These are phyloP conservation scores for Neopestalotiopsis rosae DNA, from an alignment of 2,329 filamentous ascomycete species.

Conservation along the genomic window DNA sequence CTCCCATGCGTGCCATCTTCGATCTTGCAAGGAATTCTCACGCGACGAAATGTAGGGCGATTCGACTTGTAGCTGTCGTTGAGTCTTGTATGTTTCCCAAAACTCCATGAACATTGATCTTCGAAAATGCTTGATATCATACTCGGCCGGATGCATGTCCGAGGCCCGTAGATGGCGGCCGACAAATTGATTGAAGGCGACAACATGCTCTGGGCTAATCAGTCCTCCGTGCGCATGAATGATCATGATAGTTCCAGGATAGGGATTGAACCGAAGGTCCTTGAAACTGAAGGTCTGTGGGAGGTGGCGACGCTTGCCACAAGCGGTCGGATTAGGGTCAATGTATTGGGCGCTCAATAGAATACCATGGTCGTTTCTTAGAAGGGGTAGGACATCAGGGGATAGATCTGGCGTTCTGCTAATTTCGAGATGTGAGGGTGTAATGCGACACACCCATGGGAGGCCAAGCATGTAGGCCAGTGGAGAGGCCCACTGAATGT, in stretches of 20 bases:
- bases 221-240: neutral
- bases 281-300: neutral
- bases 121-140: too few species aligned
- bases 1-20: too few species aligned
- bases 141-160: neutral
- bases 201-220: neutral
- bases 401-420: neutral
- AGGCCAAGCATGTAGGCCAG: constrained; percentile 3
- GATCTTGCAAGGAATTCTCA: too few species aligned
- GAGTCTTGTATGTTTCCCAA: too few species aligned
- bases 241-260: neutral
- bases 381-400: neutral
- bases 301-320: neutral
- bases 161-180: neutral
- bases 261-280: neutral
- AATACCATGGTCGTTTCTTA: neutral
- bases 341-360: neutral
- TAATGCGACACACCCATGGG: neutral
- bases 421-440: neutral
- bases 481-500: neutral
- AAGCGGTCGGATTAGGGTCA: neutral
- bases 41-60: too few species aligned
- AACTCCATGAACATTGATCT: too few species aligned
- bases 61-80: too few species aligned
- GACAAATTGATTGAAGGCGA: neutral